A percentile compares a stretch with the other conserved stretches of the same genome.
These are phyloP conservation scores for Pleodorina starrii DNA, from an alignment of 139 green algal genomes.

Conservation along the genomic window DNA sequence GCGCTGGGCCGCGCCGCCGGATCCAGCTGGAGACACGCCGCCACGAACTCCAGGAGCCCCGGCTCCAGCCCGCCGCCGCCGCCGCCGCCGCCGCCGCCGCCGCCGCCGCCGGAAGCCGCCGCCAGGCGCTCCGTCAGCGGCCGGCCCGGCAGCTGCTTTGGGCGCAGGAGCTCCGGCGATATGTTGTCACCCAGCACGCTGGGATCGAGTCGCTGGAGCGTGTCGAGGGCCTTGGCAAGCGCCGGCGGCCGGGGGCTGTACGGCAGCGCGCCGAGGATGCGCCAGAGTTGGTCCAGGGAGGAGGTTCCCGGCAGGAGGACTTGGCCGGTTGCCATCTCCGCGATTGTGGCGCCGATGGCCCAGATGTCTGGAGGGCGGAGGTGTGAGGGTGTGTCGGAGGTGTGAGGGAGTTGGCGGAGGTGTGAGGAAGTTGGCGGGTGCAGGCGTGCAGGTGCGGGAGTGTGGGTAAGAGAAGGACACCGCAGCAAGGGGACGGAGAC, in stretches of 20 bases:
- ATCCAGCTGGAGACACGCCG: constrained; percentile 32
- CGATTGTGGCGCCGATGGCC: constrained; percentile 74
- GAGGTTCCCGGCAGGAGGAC: constrained; percentile 83
- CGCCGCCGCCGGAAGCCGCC: not conserved
- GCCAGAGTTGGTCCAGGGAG: constrained; percentile 81
- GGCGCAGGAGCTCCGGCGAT: not conserved
- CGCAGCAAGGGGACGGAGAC: too few species aligned
- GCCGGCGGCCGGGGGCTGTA: constrained; percentile 56
- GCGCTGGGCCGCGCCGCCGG: not conserved
- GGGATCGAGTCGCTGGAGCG: not conserved
- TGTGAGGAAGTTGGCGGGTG: not conserved
- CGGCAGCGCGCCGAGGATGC: constrained; percentile 69
- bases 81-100: too few species aligned
- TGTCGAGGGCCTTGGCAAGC: constrained; percentile 53
- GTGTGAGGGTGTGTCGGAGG: too few species aligned
- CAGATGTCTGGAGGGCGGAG: constrained; percentile 53
- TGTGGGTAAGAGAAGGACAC: too few species aligned
- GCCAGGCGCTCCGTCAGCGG: constrained; percentile 1
- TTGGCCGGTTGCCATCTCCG: constrained; percentile 77
- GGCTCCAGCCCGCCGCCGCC: not conserved
- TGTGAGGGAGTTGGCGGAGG: too few species aligned
- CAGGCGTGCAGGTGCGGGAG: too few species aligned
- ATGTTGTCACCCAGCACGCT: not conserved
- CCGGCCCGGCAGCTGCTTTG: not conserved
- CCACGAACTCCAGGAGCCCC: not conserved